Base-by-base conservation (phyloP, 2,329 filamentous ascomycete species). In the Nannizziopsis barbatae region DNA sequence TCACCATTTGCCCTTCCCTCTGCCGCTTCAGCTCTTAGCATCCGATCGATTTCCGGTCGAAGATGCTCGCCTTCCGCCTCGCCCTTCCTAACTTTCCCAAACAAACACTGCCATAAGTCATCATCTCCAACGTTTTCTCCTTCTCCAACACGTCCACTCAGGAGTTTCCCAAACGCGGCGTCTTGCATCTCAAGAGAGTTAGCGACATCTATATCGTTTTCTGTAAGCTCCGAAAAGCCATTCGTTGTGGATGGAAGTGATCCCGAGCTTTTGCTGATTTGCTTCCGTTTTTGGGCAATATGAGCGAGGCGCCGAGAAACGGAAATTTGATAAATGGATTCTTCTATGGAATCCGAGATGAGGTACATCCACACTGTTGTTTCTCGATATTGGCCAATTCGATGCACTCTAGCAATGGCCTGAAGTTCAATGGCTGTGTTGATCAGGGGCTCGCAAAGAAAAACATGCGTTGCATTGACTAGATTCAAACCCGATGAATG, bases 281-380 rank as follows among this genome's bases (percentile, higher is more conserved):
- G 59, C 47, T 58, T 66, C 55, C 60, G 65, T 49, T 62, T 70
- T 41, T 62, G 70, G 1, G 73, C 75, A 62, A 95, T 83, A 60
- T 95, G 87, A 49, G 83, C 79, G 57, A 95, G 70, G 2, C 90
- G 80, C 22, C 88, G 76, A 51, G 76, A 74, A 1, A 94, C 86
- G 0, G 86, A 92, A 31, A 95, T 76, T 51, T 89, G 80, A 66
- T 96, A 88, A 53, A 96, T 93, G 1, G 84, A 84, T 67, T 94
- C 84, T 61, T 98, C 92, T 0, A 96, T 86, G 0, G 90, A 94
- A 45, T 84, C 86, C 12, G 83, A 80, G n/a, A 95, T 78, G 2
- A 96, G 75, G 62, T 96, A 96, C 65, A 95, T 83, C 84, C 89
- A 96, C 1, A 96, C 88, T 0, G 86, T 95, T 0, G 92, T 98